Evolutionary conservation across 768 basidiomycete species (phyloP).

Genomic region (Phaeotremella fagi): DNA sequence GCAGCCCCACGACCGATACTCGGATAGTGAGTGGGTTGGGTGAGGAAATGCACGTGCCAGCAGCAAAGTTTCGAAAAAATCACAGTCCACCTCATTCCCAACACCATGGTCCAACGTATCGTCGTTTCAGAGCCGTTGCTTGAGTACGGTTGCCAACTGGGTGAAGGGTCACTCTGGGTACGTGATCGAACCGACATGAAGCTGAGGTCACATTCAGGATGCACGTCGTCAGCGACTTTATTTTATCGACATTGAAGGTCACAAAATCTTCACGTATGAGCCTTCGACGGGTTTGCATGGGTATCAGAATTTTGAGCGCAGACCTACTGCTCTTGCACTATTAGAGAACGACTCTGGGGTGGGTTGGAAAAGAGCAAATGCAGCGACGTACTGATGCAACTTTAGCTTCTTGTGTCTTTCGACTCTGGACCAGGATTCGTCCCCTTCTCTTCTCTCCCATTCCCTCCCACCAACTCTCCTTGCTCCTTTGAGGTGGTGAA

Average conservation of each 20-base stretch:
- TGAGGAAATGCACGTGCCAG: background rate
- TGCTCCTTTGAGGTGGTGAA: background rate
- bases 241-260: slow-evolving; percentile 15
- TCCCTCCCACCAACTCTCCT: slow-evolving; percentile 6
- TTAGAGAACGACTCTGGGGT: slow-evolving; percentile 10
- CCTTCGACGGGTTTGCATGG: slow-evolving; percentile 8
- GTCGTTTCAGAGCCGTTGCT: slow-evolving; percentile 1
- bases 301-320: slow-evolving; percentile 10
- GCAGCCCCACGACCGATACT: background rate
- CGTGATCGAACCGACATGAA: background rate
- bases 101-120: slow-evolving; percentile 1
- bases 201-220: slow-evolving; percentile 4
- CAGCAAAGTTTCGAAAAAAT: background rate
- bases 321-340: slow-evolving; percentile 10
- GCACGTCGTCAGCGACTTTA: slow-evolving; percentile 7
- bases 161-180: slow-evolving; percentile 4
- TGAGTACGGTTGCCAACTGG: background rate
- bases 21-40: background rate
- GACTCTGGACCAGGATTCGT: slow-evolving; percentile 5
- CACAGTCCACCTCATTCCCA: background rate
- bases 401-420: slow-evolving; percentile 5
- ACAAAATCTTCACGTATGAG: slow-evolving; percentile 17
- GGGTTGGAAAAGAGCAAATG: background rate
- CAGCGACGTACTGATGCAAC: background rate
- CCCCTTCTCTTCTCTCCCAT: slow-evolving; percentile 2